These are phyloP conservation scores for Ramaria sp. DNA, from an alignment of 768 basidiomycete species.

Conservation along the genomic window DNA sequence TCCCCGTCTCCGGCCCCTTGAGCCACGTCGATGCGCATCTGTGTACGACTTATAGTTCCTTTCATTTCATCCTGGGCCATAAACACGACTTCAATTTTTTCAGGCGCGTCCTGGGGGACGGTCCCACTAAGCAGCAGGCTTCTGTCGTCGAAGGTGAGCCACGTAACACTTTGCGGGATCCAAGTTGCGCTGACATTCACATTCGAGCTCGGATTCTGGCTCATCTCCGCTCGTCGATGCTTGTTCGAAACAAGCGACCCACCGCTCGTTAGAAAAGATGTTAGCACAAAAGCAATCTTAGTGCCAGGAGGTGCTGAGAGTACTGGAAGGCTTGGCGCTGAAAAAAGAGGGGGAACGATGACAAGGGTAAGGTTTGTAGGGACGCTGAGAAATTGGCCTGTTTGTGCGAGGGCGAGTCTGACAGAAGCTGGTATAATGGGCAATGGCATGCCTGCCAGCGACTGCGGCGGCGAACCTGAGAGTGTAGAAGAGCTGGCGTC, in stretches of 20 bases:
- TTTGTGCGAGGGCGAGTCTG: slow-evolving; percentile 30
- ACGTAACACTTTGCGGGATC: slow-evolving; percentile 36
- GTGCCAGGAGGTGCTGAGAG: slow-evolving; percentile 43
- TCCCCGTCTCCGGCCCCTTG: slow-evolving; percentile 11
- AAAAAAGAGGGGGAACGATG: slow-evolving; percentile 67
- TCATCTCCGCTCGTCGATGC: slow-evolving; percentile 11
- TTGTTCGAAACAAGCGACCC: slow-evolving; percentile 20
- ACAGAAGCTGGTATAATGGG: slow-evolving; percentile 40
- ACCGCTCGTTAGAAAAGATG: slow-evolving; percentile 44
- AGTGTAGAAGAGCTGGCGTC: slow-evolving; percentile 46
- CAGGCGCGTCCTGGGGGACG: slow-evolving; percentile 29
- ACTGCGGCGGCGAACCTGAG: slow-evolving; percentile 50
- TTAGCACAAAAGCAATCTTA: slow-evolving; percentile 14
- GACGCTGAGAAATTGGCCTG: slow-evolving; percentile 59
- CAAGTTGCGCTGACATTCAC: slow-evolving; percentile 46
- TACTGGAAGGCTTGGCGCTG: slow-evolving; percentile 42
- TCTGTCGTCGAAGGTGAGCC: slow-evolving; percentile 41
- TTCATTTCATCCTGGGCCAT: background rate
- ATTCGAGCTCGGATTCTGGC: slow-evolving; percentile 16
- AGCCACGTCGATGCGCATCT: background rate
- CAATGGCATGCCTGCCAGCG: slow-evolving; percentile 20
- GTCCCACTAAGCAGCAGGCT: slow-evolving; percentile 42
- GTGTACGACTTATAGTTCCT: slow-evolving; percentile 7
- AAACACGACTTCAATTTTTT: background rate
- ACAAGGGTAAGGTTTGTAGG: slow-evolving; percentile 53